These are phyloP conservation scores for Sclerotinia subarctica DNA, from an alignment of 2,329 filamentous ascomycete genomes.

Conservation along the genomic window DNA sequence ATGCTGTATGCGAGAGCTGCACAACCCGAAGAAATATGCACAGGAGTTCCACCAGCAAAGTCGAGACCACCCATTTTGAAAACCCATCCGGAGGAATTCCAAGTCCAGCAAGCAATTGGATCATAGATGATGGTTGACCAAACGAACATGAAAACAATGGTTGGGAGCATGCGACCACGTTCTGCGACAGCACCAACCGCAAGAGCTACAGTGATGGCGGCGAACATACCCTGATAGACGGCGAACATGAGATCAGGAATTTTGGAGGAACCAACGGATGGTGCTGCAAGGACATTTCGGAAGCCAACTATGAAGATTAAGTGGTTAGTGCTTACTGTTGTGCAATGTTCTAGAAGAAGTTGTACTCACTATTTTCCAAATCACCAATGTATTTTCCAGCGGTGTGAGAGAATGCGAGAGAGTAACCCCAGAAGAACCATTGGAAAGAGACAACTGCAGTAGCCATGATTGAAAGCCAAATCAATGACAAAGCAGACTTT, in stretches of 20 bases:
- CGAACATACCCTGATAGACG: slow-evolving; percentile 86
- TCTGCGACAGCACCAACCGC: slow-evolving; percentile 83
- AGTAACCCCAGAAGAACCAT: slow-evolving; percentile 63
- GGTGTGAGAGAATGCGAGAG: slow-evolving; percentile 54
- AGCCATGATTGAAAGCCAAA: slow-evolving; percentile 89
- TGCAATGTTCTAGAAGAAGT: slow-evolving; percentile 5
- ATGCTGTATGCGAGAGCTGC: slow-evolving; percentile 87
- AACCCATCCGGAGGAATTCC: slow-evolving; percentile 81
- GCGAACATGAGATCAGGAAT: slow-evolving; percentile 84
- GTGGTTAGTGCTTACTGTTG: slow-evolving; percentile 2
- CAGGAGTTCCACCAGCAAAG: slow-evolving; percentile 86
- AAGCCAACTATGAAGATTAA: slow-evolving; percentile 56
- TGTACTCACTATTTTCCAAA: slow-evolving; percentile 58
- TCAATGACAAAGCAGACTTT: slow-evolving; percentile 84
- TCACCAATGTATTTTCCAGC: slow-evolving; percentile 66
- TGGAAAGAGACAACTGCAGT: slow-evolving; percentile 81
- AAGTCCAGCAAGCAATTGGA: slow-evolving; percentile 92
- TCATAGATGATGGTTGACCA: slow-evolving; percentile 91
- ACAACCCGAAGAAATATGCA: slow-evolving; percentile 80
- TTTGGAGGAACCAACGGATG: slow-evolving; percentile 68
- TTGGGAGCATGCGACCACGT: slow-evolving; percentile 82
- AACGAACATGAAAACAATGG: slow-evolving; percentile 88
- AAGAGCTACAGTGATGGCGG: slow-evolving; percentile 79
- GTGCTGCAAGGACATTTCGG: slow-evolving; percentile 68
- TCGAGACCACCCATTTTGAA: slow-evolving; percentile 77